Evolutionary conservation across 192 early-diverging fungal species (phyloP).

Genomic region (Entomortierella parvispora): DNA sequence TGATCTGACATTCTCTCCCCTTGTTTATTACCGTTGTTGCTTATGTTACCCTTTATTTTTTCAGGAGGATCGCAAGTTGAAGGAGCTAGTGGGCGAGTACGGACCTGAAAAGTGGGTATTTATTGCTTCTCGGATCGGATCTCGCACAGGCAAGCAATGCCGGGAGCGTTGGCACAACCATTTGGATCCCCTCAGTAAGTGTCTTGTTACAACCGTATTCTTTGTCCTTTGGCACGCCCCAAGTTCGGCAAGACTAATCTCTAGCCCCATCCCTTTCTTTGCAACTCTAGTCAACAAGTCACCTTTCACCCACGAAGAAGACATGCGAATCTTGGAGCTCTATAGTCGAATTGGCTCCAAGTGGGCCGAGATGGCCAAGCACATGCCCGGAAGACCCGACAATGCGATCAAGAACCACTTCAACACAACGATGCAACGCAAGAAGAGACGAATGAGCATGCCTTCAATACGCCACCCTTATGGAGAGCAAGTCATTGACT

Average conservation of each 20-base stretch:
- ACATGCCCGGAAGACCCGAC: slow-evolving; percentile 41
- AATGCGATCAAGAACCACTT: slow-evolving; percentile 54
- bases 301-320: slow-evolving; percentile 44
- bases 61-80: slow-evolving; percentile 42
- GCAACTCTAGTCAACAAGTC: slow-evolving; percentile 34
- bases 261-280: background rate
- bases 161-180: slow-evolving; percentile 50
- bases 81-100: slow-evolving; percentile 40
- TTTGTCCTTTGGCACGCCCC: no score
- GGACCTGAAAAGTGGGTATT: slow-evolving; percentile 53
- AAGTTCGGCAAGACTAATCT: no score
- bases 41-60: background rate
- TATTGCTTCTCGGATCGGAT: slow-evolving; percentile 46
- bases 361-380: slow-evolving; percentile 53
- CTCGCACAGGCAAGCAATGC: slow-evolving; percentile 49
- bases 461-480: slow-evolving; percentile 18
- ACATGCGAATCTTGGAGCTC: slow-evolving; percentile 40
- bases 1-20: no score
- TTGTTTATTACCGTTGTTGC: slow-evolving; percentile 1
- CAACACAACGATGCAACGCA: slow-evolving; percentile 50
- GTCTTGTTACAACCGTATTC: background rate
- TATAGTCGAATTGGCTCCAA: slow-evolving; percentile 40
- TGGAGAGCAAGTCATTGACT: background rate
- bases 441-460: slow-evolving; percentile 46
- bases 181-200: slow-evolving; percentile 46